Evolutionary conservation across 352 stramenopile species (phyloP), one percentile per base, ranked within the genome.

Genomic region (Globisporangium cylindrosporum): DNA sequence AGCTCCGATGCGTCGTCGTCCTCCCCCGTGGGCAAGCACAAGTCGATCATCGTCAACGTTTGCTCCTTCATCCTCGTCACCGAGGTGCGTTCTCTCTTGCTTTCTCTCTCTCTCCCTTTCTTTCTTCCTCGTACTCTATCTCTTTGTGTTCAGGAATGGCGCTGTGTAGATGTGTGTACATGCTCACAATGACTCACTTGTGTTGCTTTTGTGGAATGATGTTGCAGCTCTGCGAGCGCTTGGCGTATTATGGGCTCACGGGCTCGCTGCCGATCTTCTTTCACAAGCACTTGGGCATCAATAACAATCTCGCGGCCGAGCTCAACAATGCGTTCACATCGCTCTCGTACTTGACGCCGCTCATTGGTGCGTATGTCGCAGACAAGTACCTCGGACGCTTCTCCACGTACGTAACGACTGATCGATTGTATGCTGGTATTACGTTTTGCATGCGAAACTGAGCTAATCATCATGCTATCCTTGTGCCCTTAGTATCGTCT

Each of bases 11-110:
- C 38, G 36, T 38, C 25, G 7, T 54, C 25, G 25, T 9, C 4
- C 3, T 62, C 66, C n/a, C 51, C 25, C 9, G 20, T 24, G 24
- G 25, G 43, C 32, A 69, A 68, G 49, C 77, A 87, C 63, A 80
- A 82, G 64, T 95, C 88, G 29, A 90, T 94, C 68, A 93, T 95
- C 69, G 62, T 93, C 54, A 92, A 74, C 73, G 84, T 95, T 60
- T 96, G 88, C 78, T 93, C 86, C 1, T 96, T 90, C 74, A 96
- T 96, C 64, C 86, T 96, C 63, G 84, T 93, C 61, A 93, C 88
- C 2, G 88, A 95, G 73, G 80, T 89, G 62, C 22, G 64, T 49
- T 20, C 32, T 7, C 12, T 27, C 7, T 46, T 9, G 55, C 20
- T 70, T 34, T 8, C 24, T 32, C 18, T 58, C 12, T 2, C 20